Conservation (phyloP, 2,329 filamentous ascomycete genomes). For the Colletotrichum kahawae region DNA sequence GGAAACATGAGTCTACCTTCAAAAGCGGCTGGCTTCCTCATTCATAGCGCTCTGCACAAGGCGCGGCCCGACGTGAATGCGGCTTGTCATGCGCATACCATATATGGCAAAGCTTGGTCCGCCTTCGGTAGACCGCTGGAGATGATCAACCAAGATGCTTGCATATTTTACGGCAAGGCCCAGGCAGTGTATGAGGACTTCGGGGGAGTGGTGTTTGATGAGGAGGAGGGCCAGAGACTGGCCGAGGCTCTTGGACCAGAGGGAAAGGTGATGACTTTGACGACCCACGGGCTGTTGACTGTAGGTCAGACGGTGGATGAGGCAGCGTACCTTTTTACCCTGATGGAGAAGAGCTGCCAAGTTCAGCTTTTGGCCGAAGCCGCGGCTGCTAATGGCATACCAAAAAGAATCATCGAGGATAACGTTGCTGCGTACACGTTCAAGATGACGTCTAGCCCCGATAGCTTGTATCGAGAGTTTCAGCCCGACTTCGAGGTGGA, state of each 20-base stretch:
- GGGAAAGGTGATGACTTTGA: constrained; percentile 43
- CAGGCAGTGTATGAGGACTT: not conserved
- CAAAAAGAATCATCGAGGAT: not conserved
- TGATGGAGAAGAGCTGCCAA: constrained; percentile 70
- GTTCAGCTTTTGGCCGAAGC: constrained; percentile 64
- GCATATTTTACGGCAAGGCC: constrained; percentile 60
- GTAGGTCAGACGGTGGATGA: constrained; percentile 75
- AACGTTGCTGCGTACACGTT: not conserved
- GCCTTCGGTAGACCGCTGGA: constrained; percentile 68
- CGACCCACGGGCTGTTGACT: constrained; percentile 73
- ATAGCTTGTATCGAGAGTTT: constrained; percentile 23
- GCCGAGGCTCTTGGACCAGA: not conserved
- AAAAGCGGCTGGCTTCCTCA: constrained; percentile 73
- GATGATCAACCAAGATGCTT: constrained; percentile 74
- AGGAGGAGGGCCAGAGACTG: constrained; percentile 39
- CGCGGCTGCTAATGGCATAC: constrained; percentile 32
- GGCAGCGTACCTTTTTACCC: constrained; percentile 70
- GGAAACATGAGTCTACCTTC: constrained; percentile 52
- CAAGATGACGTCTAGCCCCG: constrained; percentile 19
- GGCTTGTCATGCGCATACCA: constrained; percentile 72
- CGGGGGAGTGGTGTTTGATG: constrained; percentile 50
- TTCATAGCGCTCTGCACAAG: constrained; percentile 72
- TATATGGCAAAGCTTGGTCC: constrained; percentile 70
- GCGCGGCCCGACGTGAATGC: constrained; percentile 69
- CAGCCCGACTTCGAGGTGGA: constrained; percentile 23